Percentiles rank a stretch among this genome's conserved stretches.
These are phyloP conservation scores for Scedosporium minutisporum DNA, from an alignment of 2,329 filamentous ascomycete genomes.

Conservation along the genomic window DNA sequence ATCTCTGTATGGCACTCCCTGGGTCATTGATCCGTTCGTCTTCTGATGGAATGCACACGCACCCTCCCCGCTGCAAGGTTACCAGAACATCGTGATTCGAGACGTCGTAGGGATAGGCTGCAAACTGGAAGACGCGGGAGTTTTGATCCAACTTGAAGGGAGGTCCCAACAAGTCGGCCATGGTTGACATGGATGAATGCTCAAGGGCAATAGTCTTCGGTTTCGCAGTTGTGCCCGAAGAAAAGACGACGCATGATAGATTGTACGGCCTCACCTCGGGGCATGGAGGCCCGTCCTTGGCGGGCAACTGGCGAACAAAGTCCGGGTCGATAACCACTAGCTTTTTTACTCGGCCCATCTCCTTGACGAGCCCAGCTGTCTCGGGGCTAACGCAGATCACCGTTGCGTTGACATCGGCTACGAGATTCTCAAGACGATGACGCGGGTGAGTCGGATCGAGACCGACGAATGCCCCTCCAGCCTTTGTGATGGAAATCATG, in stretches of 20 bases:
- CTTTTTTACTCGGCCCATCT: neutral
- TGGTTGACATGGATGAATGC: too few relatives aligned
- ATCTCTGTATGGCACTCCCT: neutral
- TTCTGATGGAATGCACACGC: constrained; percentile 7
- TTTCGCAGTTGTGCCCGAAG: too few relatives aligned
- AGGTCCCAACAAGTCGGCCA: neutral
- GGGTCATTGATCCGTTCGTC: constrained; percentile 3
- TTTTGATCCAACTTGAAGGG: neutral
- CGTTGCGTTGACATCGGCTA: neutral
- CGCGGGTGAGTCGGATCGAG: constrained; percentile 10
- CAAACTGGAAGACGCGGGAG: constrained; percentile 8
- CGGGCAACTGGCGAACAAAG: too few relatives aligned
- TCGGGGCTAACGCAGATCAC: constrained; percentile 10
- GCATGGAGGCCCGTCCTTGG: too few relatives aligned
- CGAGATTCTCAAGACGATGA: neutral
- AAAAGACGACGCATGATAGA: too few relatives aligned
- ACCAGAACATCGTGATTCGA: constrained; percentile 6
- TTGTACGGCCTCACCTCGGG: too few relatives aligned
- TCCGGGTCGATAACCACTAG: neutral
- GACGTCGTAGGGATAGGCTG: constrained; percentile 11
- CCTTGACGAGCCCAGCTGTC: constrained; percentile 13
- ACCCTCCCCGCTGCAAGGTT: constrained; percentile 7
- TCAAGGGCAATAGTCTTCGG: too few relatives aligned
- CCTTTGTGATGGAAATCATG: constrained; percentile 8
- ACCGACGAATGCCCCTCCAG: constrained; percentile 12